Evolutionary conservation across 2,329 filamentous ascomycete species (phyloP), one percentile per base, ranked within the genome.

Genomic region (Tolypocladium tundrense): DNA sequence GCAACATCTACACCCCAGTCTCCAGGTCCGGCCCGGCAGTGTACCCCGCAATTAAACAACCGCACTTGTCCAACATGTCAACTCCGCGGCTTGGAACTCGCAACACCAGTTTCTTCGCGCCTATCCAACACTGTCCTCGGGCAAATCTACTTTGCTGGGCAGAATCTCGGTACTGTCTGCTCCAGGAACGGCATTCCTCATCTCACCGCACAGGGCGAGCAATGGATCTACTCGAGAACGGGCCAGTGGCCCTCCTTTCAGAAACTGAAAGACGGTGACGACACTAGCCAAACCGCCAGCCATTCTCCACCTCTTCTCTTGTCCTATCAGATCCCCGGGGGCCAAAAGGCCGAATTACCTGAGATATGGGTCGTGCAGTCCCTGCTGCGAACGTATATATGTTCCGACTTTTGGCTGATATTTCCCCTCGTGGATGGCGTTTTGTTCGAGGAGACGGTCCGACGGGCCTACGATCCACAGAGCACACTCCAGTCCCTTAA

Each of bases 391-490:
- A 45, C 59, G 0, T 74, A 67, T 42, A 52, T 61, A 0, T 58
- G 62, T 0, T 74, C 72, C 0, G 64, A 75, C 1, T 70, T 80
- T 58, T 70, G 71, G 11, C 69, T 75, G 0, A 66, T 77, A 0
- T 82, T 83, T 42, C 81, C 81, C 0, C 39, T 80, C 1, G 62
- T 82, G 2, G 79, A 84, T 57, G 60, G 64, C 0, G 67, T 73
- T 0, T 64, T 83, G 0, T 83, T 83, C 57, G 60, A 67, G 14
- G 67, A 75, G 2, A 81, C 75, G 0, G 70, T 81, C 21, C 65
- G 70, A 0, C 40, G 68, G 0, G 81, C 79, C 0, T 83, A 83
- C 60, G 60, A 67, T 2, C 61, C 70, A 1, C 53, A 59, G 0
- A 50, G 60, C 0, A 56, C 59, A 5, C 41, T 59, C 3, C 39